Evolutionary conservation across 129 eudicot genomes (phyloP), one percentile per base, ranked within the genome.

Genomic region (Artemisia annua): DNA sequence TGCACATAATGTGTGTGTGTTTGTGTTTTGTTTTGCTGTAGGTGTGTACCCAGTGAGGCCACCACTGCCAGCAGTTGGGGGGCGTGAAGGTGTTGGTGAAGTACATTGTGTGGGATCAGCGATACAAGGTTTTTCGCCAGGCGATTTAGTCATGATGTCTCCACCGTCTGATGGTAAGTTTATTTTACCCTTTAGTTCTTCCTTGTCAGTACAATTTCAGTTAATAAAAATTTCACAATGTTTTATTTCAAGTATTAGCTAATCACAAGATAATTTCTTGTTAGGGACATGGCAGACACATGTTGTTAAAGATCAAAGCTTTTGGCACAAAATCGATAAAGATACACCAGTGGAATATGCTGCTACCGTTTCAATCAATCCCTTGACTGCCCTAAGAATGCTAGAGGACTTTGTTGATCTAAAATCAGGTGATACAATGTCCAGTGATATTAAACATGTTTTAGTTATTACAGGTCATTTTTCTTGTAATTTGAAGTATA

Each of bases 41-140:
- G 98, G 98, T 50, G 97, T 90, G 39, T 94, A 94, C 72, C 97
- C 97, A 17, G 94, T 88, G 61, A 83, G 91, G 84, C 96, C 97
- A 63, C 83, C 73, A 6, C 75, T 88, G 28, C 97, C 96, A 0
- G 91, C 97, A 44, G 84, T 94, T 22, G 97, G 91, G 28, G 97
- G 99, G 8, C 88, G 85, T 15, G 99, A 94, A 46, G 99, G 99
- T 26, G 96, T 86, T 69, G 99, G 96, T 48, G 87, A 86, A 82
- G 97, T 94, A 14, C 84, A 90, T 82, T 85, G 85, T 11, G 55
- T 90, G 2, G 99, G 97, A 16, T 75, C 93, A 67, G 81, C 89
- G 13, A 93, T 94, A 28, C 76, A 80, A 79, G 87, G 82, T 70
- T 83, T 94, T 22, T 78, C 90, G 51, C 89, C 84, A 2, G 99